phyloP scores from a whole-genome alignment of 306 rosid genomes.

The Dalbergia cultrata region DNA sequence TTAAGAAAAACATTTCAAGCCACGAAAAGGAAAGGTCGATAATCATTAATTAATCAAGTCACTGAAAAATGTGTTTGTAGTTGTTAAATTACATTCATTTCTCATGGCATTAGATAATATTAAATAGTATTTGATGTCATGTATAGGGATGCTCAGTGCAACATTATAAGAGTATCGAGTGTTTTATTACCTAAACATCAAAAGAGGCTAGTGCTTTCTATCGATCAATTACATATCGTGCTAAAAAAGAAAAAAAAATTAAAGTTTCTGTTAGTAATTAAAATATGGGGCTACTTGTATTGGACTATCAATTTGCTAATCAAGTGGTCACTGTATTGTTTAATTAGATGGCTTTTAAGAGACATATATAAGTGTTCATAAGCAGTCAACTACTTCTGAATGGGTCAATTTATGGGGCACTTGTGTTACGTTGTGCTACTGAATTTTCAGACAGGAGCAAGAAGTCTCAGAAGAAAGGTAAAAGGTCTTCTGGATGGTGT shows the following conservation, averaged over 20 bases:
- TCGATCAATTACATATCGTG: too few species aligned
- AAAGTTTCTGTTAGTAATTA: background rate
- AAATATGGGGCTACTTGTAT: constrained; percentile 5
- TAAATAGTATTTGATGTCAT: too few species aligned
- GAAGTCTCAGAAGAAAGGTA: constrained; percentile 26
- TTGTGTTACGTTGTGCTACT: background rate
- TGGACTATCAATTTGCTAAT: background rate
- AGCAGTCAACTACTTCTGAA: constrained; percentile 30
- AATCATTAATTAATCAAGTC: background rate
- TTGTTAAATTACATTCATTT: too few species aligned
- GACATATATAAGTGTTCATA: too few species aligned
- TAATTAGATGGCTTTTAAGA: background rate
- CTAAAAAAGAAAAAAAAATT: background rate
- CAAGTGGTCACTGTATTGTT: background rate
- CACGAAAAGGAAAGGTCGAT: too few species aligned
- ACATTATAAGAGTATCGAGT: too few species aligned
- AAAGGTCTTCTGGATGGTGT: constrained; percentile 20
- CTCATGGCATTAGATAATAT: too few species aligned
- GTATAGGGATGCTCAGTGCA: too few species aligned
- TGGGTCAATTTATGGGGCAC: constrained; percentile 29
- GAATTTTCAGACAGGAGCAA: constrained; percentile 43
- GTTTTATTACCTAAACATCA: too few species aligned
- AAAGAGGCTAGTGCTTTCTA: too few species aligned
- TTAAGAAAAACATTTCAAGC: too few species aligned
- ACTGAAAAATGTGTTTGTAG: too few species aligned